Base-by-base conservation (phyloP, 352 stramenopile species). In the Pythium plurisporium region DNA sequence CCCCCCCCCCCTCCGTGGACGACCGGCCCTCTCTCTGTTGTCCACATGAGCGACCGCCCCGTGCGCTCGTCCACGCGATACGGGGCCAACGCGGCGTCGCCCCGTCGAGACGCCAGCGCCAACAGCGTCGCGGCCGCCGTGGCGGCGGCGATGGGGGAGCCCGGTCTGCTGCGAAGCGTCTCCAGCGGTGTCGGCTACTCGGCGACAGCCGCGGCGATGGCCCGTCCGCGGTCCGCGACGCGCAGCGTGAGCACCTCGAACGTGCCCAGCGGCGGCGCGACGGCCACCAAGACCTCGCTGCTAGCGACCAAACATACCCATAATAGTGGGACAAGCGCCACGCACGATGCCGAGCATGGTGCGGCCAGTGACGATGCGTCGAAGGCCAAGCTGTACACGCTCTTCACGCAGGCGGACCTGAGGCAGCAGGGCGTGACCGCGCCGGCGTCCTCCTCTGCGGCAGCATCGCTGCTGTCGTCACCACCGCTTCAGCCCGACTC, bases 21-120 rank as follows among this genome's bases (percentile, higher is more conserved):
- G n/a, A 53, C 41, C 23, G 3, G 12, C 37, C 25, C 26, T 34
- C 25, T 25, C n/a, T n/a, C n/a, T n/a, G n/a, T n/a, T n/a, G n/a
- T n/a, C n/a, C n/a, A n/a, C n/a, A 65, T 65, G 58, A 55, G 58
- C 25, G 58, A 59, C 34, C 58, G 58, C 26, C n/a, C 49, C 27
- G 41, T 17, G 0, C 49, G 50, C 26, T 22, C 30, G 12, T 60
- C 58, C 2, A 26, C 43, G 41, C 57, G 57, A 49, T 52, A 65
- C 49, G 22, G 43, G 20, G 46, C 55, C 8, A 36, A 40, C 17
- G 20, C 50, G 22, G 31, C 56, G 38, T 65, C 58, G 22, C 31
- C 48, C 14, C 40, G 57, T 30, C 42, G 42, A 40, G 54, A 43
- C 31, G 23, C 40, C 6, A 34, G 5, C 33, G 42, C 38, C 12